These are phyloP conservation scores for Cladobotryum mycophilum DNA, from an alignment of 2,329 filamentous ascomycete species.

Conservation along the genomic window DNA sequence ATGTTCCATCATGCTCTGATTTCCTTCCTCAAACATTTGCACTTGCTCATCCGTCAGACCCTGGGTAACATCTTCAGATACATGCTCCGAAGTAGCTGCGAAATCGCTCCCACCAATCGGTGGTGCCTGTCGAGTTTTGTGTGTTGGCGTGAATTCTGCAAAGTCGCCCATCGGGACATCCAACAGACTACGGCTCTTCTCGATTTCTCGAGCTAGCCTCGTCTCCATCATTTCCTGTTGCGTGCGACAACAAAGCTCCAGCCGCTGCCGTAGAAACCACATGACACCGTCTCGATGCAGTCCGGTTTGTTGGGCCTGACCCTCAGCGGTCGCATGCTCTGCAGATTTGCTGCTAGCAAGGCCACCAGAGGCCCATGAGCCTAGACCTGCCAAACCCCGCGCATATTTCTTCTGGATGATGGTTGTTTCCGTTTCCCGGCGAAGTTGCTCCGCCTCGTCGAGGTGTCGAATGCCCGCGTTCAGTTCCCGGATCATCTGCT, in stretches of 20 bases:
- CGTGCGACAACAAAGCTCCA: constrained; percentile 69
- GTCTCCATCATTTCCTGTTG: constrained; percentile 94
- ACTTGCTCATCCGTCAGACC: constrained; percentile 76
- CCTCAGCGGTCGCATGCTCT: constrained; percentile 70
- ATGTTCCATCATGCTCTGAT: constrained; percentile 85
- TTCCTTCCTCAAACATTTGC: constrained; percentile 89
- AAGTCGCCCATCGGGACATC: constrained; percentile 27
- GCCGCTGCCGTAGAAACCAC: constrained; percentile 68
- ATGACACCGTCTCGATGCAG: constrained; percentile 76
- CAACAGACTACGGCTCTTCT: constrained; percentile 81
- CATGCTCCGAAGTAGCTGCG: background rate
- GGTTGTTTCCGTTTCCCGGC: constrained; percentile 66
- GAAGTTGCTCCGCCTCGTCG: constrained; percentile 73
- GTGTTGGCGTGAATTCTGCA: constrained; percentile 23
- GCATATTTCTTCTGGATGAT: constrained; percentile 66
- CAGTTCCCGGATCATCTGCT: constrained; percentile 77
- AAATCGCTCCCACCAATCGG: background rate
- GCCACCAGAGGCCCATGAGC: constrained; percentile 60
- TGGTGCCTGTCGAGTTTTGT: constrained; percentile 5
- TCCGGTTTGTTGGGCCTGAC: constrained; percentile 56
- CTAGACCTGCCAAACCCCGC: constrained; percentile 56
- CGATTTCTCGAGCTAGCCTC: constrained; percentile 73
- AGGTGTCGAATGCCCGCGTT: constrained; percentile 75
- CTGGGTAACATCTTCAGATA: constrained; percentile 26
- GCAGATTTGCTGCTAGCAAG: constrained; percentile 42